phyloP scores from a whole-genome alignment of 192 early-diverging fungal genomes.

The Umbelopsis sp. region DNA sequence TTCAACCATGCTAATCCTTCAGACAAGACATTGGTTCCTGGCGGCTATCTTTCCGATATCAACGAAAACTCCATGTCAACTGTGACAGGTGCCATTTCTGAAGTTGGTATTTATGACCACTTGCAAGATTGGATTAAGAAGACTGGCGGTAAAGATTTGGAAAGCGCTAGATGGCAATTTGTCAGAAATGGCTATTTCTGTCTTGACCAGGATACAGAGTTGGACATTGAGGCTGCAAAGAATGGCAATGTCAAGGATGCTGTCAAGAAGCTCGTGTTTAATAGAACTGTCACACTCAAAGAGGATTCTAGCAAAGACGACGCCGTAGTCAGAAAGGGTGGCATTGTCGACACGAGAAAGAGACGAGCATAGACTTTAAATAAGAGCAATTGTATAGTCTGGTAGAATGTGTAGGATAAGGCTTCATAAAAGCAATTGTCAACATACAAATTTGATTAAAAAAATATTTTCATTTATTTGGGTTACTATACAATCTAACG shows the following conservation, averaged over 20 bases:
- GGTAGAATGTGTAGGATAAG: conserved; percentile 1
- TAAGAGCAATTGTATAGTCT: not conserved
- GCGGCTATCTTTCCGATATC: conserved; percentile 91
- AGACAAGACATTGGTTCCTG: conserved; percentile 78
- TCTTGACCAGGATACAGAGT: conserved; percentile 86
- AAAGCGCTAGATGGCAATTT: conserved; percentile 92
- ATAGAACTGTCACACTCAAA: conserved; percentile 71
- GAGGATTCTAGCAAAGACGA: conserved; percentile 67
- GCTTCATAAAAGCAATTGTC: not conserved
- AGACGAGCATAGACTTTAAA: conserved; percentile 17
- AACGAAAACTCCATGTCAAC: conserved; percentile 77
- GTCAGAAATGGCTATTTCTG: conserved; percentile 98
- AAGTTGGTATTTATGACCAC: conserved; percentile 79
- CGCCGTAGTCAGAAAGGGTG: conserved; percentile 18
- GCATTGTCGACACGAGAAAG: conserved; percentile 17
- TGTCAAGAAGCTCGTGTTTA: conserved; percentile 51
- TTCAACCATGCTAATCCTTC: conserved; percentile 91
- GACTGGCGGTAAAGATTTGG: conserved; percentile 67
- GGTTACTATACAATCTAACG: conserved; percentile 11
- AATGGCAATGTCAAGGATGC: conserved; percentile 62
- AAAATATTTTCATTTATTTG: not conserved
- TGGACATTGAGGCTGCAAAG: conserved; percentile 62
- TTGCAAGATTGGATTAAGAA: conserved; percentile 59
- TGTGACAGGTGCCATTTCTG: conserved; percentile 72
- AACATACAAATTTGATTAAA: not conserved